Evolutionary conservation across 352 stramenopile genomes (phyloP), one percentile per base, ranked within the genome.

Genomic region (Phytophthora cajani): DNA sequence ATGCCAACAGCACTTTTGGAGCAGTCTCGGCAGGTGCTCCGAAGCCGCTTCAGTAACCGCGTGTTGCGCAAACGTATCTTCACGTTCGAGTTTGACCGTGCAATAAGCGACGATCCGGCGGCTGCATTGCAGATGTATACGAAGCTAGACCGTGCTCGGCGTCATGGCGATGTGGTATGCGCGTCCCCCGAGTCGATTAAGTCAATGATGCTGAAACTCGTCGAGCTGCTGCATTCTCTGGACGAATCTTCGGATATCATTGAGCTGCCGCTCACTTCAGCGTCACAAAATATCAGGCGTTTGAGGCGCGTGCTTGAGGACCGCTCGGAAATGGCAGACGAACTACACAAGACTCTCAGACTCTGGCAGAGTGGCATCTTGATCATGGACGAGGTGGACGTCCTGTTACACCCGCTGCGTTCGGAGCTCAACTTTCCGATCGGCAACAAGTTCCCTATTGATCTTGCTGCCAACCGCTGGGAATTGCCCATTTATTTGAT

Each of bases 171-270:
- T 40, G 97, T 99, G 3, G 98, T 99, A 12, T 99, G 98, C 72
- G 97, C 98, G 16, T 99, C 96, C 6, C 98, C 98, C 3, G 99
- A 99, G 42, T 98, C 96, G 64, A 96, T 99, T 49, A 99, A 99
- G 79, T 99, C 97, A 33, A 99, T 99, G 77, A 98, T 99, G 90
- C 75, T 99, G 2, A 99, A 99, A 69, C 97, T 99, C 56, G 86
- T 99, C 8, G 95, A 99, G 70, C 65, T 98, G 17, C 62, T 98
- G 11, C 92, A 98, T 57, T 96, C 88, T 7, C 75, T 98, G 2
- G 90, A 97, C 53, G 85, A 96, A 67, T 93, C 88, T 27, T 79
- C 78, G 0, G 84, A 93, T 38, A 81, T 94, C 11, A 87, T 93
- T 52, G 65, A 92, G 30, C 58, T 94, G 8, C 82, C 82, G 0